Percentiles rank a stretch among this genome's conserved stretches.
Evolutionary conservation across 257 asterid genomes (phyloP).

Genomic region (Salvia miltiorrhiza): DNA sequence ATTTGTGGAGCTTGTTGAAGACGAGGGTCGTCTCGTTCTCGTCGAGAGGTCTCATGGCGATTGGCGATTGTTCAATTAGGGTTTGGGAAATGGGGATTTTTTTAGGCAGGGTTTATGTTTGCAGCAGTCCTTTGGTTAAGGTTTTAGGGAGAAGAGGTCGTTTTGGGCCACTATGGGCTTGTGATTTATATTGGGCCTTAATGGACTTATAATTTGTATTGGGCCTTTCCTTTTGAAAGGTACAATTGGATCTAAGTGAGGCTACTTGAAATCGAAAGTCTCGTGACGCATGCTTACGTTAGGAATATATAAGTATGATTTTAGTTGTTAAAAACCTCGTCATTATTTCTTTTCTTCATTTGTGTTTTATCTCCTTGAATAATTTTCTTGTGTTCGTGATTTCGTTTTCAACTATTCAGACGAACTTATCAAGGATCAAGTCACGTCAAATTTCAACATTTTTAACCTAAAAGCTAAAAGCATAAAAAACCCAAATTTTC

Average conservation of each 20-base stretch:
- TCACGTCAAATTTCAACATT: not conserved
- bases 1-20: conserved; percentile 81
- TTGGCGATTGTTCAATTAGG: not conserved
- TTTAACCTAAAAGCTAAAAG: not conserved
- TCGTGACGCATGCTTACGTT: too few species aligned
- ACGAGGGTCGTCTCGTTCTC: conserved; percentile 82
- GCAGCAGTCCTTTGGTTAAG: not conserved
- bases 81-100: not conserved
- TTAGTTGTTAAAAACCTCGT: too few species aligned
- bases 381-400: not conserved
- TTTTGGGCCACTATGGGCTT: not conserved
- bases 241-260: too few species aligned
- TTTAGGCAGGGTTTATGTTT: conserved; percentile 16
- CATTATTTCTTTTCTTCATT: not conserved
- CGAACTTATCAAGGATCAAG: not conserved
- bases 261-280: too few species aligned
- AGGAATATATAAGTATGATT: too few species aligned
- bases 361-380: not conserved
- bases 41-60: conserved; percentile 70
- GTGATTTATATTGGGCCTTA: not conserved
- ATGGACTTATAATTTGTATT: not conserved
- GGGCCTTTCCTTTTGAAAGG: not conserved
- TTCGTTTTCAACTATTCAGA: not conserved
- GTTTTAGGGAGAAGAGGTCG: not conserved
- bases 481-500: not conserved